These are phyloP conservation scores for Pythium aphanidermatum DNA, from an alignment of 352 stramenopile genomes.

Conservation along the genomic window DNA sequence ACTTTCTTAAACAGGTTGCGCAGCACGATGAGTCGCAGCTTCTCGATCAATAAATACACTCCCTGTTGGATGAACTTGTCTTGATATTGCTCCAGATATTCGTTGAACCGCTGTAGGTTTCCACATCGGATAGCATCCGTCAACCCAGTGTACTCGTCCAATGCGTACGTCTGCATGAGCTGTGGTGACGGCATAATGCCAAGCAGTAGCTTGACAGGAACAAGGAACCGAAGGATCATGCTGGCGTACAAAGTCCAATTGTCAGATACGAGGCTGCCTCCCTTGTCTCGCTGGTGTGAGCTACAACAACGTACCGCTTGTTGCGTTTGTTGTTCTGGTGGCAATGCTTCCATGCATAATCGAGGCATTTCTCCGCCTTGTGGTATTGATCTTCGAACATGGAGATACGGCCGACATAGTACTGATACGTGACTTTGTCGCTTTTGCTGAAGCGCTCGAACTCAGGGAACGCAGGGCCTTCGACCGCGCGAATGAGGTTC, in stretches of 20 bases:
- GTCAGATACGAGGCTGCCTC: too few relatives aligned
- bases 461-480: slow-evolving; percentile 67
- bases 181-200: slow-evolving; percentile 88
- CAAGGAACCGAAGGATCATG: slow-evolving; percentile 93
- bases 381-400: slow-evolving; percentile 98
- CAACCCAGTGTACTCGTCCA: slow-evolving; percentile 83
- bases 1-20: slow-evolving; percentile 96
- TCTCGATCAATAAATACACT: slow-evolving; percentile 96
- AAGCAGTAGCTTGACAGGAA: slow-evolving; percentile 92
- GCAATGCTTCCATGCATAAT: slow-evolving; percentile 92
- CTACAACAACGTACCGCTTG: slow-evolving; percentile 51
- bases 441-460: slow-evolving; percentile 81
- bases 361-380: slow-evolving; percentile 91
- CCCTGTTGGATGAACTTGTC: slow-evolving; percentile 88
- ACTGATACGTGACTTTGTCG: slow-evolving; percentile 94
- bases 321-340: slow-evolving; percentile 81
- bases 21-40: slow-evolving; percentile 92
- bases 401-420: slow-evolving; percentile 93
- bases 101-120: slow-evolving; percentile 91
- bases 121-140: slow-evolving; percentile 88
- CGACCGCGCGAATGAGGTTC: slow-evolving; percentile 89
- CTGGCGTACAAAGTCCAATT: slow-evolving; percentile 15
- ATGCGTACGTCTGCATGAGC: slow-evolving; percentile 88
- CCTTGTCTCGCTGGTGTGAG: too few relatives aligned
- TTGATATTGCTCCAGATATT: slow-evolving; percentile 89